phyloP scores from a whole-genome alignment of 306 rosid genomes.

The Rosa multiflora region DNA sequence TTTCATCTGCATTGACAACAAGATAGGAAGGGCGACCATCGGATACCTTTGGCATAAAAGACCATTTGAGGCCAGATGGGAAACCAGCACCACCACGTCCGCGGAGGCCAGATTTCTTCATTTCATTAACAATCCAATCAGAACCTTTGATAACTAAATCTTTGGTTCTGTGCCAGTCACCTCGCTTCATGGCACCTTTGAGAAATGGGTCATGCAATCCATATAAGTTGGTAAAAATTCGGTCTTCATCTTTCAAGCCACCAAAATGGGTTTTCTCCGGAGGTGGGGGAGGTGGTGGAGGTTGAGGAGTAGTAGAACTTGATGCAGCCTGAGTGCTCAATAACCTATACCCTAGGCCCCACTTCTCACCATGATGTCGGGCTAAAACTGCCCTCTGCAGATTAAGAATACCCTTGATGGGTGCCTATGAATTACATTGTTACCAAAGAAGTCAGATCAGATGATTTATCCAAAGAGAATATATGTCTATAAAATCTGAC shows the following conservation, averaged over 20 bases:
- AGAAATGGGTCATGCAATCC: conserved; percentile 95
- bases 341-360: conserved; percentile 52
- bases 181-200: conserved; percentile 96
- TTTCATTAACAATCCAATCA: conserved; percentile 98
- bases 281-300: conserved; percentile 85
- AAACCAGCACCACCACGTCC: conserved; percentile 99
- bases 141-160: conserved; percentile 88
- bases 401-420: conserved; percentile 67
- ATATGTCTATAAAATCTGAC: background rate
- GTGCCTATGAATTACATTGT: conserved; percentile 48
- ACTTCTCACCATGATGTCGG: conserved; percentile 40
- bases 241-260: conserved; percentile 93
- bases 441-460: conserved; percentile 13
- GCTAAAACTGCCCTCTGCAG: conserved; percentile 52
- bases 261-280: conserved; percentile 97
- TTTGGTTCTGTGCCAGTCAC: conserved; percentile 92
- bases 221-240: conserved; percentile 90
- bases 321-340: conserved; percentile 82
- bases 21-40: conserved; percentile 99
- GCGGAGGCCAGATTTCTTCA: conserved; percentile 96
- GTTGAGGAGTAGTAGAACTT: conserved; percentile 55
- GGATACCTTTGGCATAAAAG: conserved; percentile 97
- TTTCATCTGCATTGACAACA: conserved; percentile 98
- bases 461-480: background rate
- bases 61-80: conserved; percentile 99